Evolutionary conservation across 805 yeast genomes (phyloP).

Genomic region (Pichia kluyveri): DNA sequence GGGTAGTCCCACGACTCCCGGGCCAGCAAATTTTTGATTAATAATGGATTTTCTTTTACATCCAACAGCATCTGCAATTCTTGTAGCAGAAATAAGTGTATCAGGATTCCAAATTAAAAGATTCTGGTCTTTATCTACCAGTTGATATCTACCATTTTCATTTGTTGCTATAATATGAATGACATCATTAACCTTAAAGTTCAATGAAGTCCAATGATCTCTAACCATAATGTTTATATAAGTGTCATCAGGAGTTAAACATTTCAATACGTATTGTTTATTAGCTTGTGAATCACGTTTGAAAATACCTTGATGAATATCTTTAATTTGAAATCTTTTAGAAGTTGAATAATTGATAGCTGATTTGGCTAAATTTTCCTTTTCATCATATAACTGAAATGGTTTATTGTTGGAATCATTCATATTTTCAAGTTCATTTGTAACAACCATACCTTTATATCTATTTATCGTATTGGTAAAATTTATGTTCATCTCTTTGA

Average conservation of each 20-base stretch:
- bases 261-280: slow-evolving; percentile 47
- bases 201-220: slow-evolving; percentile 51
- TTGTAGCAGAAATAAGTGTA: slow-evolving; percentile 68
- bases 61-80: slow-evolving; percentile 62
- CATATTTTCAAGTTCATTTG: neutral
- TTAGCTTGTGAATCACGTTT: slow-evolving; percentile 23
- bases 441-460: slow-evolving; percentile 1
- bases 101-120: slow-evolving; percentile 83
- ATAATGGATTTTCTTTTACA: slow-evolving; percentile 71
- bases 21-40: slow-evolving; percentile 43
- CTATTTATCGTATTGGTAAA: neutral
- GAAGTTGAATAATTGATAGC: slow-evolving; percentile 40
- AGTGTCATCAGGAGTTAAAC: slow-evolving; percentile 29
- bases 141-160: slow-evolving; percentile 21
- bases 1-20: slow-evolving; percentile 57
- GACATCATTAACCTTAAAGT: slow-evolving; percentile 42
- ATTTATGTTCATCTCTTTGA: slow-evolving; percentile 10
- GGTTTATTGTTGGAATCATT: neutral
- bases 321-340: slow-evolving; percentile 37
- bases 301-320: slow-evolving; percentile 25
- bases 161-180: slow-evolving; percentile 48
- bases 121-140: slow-evolving; percentile 49
- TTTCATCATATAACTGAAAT: slow-evolving; percentile 8
- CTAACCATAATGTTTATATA: slow-evolving; percentile 41
- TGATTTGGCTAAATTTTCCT: slow-evolving; percentile 27